phyloP scores from a whole-genome alignment of 441 rosid genomes.

The Jatropha podagrica region DNA sequence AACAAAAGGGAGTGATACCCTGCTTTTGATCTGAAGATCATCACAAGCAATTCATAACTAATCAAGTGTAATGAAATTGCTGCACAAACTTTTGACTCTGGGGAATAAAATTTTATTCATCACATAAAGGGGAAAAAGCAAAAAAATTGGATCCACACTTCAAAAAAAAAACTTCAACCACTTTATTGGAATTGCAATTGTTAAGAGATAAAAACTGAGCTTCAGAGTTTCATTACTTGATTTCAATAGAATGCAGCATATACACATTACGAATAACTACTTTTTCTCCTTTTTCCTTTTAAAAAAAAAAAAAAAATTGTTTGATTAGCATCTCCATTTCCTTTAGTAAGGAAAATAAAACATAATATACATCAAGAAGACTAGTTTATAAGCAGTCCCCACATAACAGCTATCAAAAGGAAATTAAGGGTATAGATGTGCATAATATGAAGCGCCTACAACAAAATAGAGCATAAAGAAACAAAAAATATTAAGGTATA shows the following conservation, averaged over 20 bases:
- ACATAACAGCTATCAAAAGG: not conserved
- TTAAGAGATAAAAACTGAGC: not conserved
- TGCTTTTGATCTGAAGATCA: not conserved
- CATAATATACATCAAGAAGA: not conserved
- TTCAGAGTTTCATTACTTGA: not conserved
- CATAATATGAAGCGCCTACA: not conserved
- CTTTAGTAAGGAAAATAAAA: not conserved
- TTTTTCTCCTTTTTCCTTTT: too few relatives aligned
- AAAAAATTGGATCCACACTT: not conserved
- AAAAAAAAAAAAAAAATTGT: too few relatives aligned
- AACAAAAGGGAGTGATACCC: not conserved
- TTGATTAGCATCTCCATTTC: not conserved
- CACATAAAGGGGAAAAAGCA: not conserved
- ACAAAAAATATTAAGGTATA: not conserved
- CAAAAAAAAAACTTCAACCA: not conserved
- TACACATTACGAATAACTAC: not conserved
- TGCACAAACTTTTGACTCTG: too few relatives aligned
- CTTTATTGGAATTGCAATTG: not conserved
- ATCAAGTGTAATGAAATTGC: not conserved
- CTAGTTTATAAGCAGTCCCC: not conserved
- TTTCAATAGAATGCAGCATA: not conserved
- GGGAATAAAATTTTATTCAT: not conserved
- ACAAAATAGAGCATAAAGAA: too few relatives aligned
- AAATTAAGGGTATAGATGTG: conserved; percentile 3
- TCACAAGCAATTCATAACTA: not conserved